Evolutionary conservation across 2,329 filamentous ascomycete species (phyloP).

Genomic region (Alternaria brassicicola): DNA sequence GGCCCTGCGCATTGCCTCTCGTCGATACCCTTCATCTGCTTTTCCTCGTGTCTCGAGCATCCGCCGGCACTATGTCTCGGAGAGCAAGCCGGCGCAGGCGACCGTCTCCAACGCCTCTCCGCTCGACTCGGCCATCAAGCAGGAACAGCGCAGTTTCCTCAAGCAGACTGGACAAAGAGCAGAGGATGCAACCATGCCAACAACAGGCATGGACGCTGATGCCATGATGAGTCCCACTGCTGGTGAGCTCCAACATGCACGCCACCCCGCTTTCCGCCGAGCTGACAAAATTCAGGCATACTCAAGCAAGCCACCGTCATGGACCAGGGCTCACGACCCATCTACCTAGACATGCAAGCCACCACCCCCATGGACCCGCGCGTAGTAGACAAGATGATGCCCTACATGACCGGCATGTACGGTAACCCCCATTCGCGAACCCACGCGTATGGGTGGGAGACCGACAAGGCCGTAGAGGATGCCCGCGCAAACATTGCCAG

Average conservation of each 20-base stretch:
- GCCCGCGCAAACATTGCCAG: constrained; percentile 82
- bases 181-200: constrained; percentile 64
- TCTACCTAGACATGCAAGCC: constrained; percentile 98
- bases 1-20: constrained; percentile 66
- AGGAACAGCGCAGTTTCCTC: constrained; percentile 82
- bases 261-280: constrained; percentile 5
- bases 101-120: constrained; percentile 66
- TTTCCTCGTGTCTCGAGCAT: constrained; percentile 52
- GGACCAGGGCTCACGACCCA: constrained; percentile 90
- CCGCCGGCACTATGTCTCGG: constrained; percentile 78
- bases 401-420: constrained; percentile 89
- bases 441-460: constrained; percentile 98
- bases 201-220: constrained; percentile 64
- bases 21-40: constrained; percentile 54
- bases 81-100: constrained; percentile 78
- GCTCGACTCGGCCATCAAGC: constrained; percentile 80
- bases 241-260: constrained; percentile 49
- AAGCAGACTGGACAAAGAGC: constrained; percentile 62
- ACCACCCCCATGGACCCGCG: constrained; percentile 94
- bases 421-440: constrained; percentile 97
- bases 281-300: constrained; percentile 61
- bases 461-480: constrained; percentile 88
- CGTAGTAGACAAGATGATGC: constrained; percentile 95
- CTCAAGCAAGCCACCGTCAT: constrained; percentile 91
- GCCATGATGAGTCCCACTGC: constrained; percentile 82